Base-by-base conservation (phyloP, 495 filamentous ascomycete species). In the Aspergillus avenaceus region DNA sequence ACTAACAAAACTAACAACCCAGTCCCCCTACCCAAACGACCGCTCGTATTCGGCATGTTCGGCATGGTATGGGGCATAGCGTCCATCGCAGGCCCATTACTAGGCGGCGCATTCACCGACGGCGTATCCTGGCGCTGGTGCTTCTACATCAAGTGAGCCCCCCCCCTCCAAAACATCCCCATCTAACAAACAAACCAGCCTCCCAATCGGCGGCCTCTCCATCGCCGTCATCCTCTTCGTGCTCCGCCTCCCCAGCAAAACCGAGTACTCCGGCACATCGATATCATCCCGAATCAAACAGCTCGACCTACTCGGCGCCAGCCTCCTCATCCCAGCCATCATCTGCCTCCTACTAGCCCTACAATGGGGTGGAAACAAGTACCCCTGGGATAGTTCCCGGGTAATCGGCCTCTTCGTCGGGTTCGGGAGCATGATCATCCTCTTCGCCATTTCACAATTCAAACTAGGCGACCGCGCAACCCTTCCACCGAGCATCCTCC, bases 91-190 rank as follows among this genome's bases (percentile, higher is more conserved):
- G 86, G 86, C 7, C 87, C 87, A 1, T 64, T 91, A 0, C 64
- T 83, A 2, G 81, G 81, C 11, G 81, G 81, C 5, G 73, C 68
- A 2, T 80, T 84, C 46, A 82, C 78, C 0, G 70, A 77, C 22
- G 65, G 76, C n/a, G 64, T 81, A 5, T 78, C 80, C 1, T 95
- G 89, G 89, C 69, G 89, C 45, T 92, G 88, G 88, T 92, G 87
- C 57, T 91, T 93, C 66, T 90, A 81, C 61, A 87, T 87, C 66
- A 90, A 89, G 34, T 38, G 16, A 38, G 34, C 4, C 5, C 16
- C 16, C 6, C 3, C 2, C 32, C 2, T 9, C 34, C n/a, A 5
- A 2, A 21, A 21, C 3, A 21, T 5, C 6, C 2, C 2, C 9
- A 5, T 38, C 34, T 38, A 19, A 38, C n/a, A 13, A 3, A 1